Conservation (phyloP, 2,329 filamentous ascomycete genomes). For the Aspergillus sp. region DNA sequence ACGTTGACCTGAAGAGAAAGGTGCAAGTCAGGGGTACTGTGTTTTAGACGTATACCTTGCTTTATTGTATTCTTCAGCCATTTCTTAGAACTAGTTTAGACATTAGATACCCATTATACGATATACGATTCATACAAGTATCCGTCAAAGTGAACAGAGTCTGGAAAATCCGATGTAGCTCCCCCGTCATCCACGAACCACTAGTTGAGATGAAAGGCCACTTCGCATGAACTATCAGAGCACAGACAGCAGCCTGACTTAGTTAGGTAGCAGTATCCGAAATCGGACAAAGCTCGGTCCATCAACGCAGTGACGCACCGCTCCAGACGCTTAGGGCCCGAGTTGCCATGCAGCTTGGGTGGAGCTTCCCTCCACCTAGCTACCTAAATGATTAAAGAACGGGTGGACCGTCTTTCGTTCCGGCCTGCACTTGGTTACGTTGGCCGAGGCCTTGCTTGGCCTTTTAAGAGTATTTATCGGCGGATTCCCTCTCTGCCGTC, state of each 20-base stretch:
- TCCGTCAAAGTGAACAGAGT: neutral
- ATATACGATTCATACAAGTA: too few species aligned
- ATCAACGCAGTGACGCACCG: neutral
- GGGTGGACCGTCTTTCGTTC: neutral
- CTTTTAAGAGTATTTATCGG: too few species aligned
- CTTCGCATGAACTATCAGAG: too few species aligned
- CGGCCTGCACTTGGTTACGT: neutral
- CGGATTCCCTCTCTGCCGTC: too few species aligned
- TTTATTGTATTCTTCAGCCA: too few species aligned
- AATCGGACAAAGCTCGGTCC: neutral
- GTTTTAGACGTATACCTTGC: conserved; percentile 36
- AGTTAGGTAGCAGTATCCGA: neutral
- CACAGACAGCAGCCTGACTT: too few species aligned
- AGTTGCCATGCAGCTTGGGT: conserved; percentile 1
- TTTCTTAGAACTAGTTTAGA: neutral
- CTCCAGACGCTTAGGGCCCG: neutral
- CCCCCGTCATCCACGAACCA: neutral
- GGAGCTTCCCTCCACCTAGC: neutral
- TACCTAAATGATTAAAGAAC: neutral
- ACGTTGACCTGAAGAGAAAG: conserved; percentile 52
- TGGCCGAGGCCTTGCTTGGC: neutral
- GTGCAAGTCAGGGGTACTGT: conserved; percentile 54
- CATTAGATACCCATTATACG: neutral
- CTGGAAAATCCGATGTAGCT: neutral
- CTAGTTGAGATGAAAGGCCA: too few species aligned